phyloP scores from a whole-genome alignment of 2,329 filamentous ascomycete genomes.

The Pseudogymnoascus sp. region DNA sequence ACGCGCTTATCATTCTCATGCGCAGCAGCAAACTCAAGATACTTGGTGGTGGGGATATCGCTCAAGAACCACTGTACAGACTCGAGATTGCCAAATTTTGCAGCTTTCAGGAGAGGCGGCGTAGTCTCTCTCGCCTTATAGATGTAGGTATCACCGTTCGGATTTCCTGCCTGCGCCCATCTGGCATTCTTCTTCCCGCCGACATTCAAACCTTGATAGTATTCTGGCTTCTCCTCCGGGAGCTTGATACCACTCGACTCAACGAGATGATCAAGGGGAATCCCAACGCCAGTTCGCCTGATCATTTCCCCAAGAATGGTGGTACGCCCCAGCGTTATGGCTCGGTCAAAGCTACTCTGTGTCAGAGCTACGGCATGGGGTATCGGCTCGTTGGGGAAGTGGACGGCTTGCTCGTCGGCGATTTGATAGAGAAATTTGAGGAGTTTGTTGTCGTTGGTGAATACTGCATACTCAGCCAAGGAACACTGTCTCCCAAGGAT shows the following conservation, averaged over 20 bases:
- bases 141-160: conserved; percentile 41
- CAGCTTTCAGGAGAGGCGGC: conserved; percentile 56
- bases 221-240: conserved; percentile 53
- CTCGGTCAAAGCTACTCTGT: conserved; percentile 35
- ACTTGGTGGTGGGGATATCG: conserved; percentile 60
- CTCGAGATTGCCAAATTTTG: conserved; percentile 51
- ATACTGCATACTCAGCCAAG: conserved; percentile 20
- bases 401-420: conserved; percentile 20
- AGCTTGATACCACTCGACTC: conserved; percentile 58
- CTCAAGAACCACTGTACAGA: conserved; percentile 71
- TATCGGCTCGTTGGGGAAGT: conserved; percentile 26
- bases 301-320: conserved; percentile 59
- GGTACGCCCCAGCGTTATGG: conserved; percentile 43
- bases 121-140: conserved; percentile 36
- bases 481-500: background rate
- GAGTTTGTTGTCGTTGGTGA: conserved; percentile 20
- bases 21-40: conserved; percentile 59
- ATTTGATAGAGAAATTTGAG: conserved; percentile 24
- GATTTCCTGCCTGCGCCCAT: conserved; percentile 62
- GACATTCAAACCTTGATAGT: conserved; percentile 71
- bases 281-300: conserved; percentile 56
- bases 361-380: conserved; percentile 34
- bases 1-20: conserved; percentile 56
- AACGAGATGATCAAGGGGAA: conserved; percentile 61
- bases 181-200: conserved; percentile 67